Base-by-base conservation (phyloP, 768 basidiomycete species). In the Myochromella boudieri region DNA sequence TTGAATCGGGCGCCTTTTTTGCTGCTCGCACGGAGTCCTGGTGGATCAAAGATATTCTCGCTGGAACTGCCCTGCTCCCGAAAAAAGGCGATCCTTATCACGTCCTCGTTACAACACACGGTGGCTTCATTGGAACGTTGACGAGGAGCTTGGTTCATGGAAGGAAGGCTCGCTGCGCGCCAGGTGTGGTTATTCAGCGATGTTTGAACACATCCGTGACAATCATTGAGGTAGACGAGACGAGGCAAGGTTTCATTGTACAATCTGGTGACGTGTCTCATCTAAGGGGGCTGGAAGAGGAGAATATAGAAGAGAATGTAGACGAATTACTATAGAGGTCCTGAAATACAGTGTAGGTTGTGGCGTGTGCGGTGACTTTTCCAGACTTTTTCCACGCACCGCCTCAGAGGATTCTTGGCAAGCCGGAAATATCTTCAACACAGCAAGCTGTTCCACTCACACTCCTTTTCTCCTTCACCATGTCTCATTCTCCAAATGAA, bases 91-190 rank as follows among this genome's bases (percentile, higher is more conserved):
- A 55, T 15, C 61, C 73, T 27, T 60, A 63, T 42, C 63, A 74
- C 47, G 68, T 87, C 36, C 70, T 91, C 24, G 75, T 83, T 10
- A 77, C 80, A 48, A 78, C 81, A 32, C 88, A 91, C 46, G 85
- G 85, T 2, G 85, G 78, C 0, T 73, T 78, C 55, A 86, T 90
- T 48, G 64, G 66, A 15, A 67, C 69, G 22, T 68, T 90, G 44
- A 67, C 85, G 47, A 67, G 68, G 15, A 65, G 59, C 31, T 57
- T 88, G 57, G 53, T 77, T n/a, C 63, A 66, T 17, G 71, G 69
- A 34, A 59, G 71, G 26, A 60, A 68, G 53, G 52, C 76, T 42
- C 53, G 45, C 38, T 69, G 68, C 44, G 70, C 61, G 18, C 57
- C 65, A 12, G 68, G 68, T 1, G 67, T 74, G 20, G 54, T 59